Base-by-base conservation (phyloP, 2,329 filamentous ascomycete species). In the Exophiala xenobiotica region DNA sequence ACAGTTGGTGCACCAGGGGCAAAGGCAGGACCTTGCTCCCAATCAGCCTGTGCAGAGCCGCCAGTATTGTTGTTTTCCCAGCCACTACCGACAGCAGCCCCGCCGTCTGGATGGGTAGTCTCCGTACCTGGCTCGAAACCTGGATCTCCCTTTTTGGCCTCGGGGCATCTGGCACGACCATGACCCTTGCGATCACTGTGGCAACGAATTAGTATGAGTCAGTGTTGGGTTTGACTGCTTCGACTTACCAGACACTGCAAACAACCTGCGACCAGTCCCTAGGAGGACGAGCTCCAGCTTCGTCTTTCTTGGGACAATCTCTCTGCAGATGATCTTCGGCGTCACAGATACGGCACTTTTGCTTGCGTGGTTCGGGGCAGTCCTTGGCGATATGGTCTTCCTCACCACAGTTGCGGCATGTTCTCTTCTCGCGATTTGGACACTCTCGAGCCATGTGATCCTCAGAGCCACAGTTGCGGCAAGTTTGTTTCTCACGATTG, bases 321-420 rank as follows among this genome's bases (percentile, higher is more conserved):
- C 33, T 49, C 23, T 33, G 18, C 12, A 53, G 12, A 26, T 59
- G 51, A 35, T 49, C 54, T 42, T 59, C 46, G n/a, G 40, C 44
- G 42, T 47, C 71, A 59, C 74, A 76, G 59, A 76, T 75, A 20
- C 68, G 68, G 54, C 74, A 77, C 39, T 66, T 67, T 16, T 65
- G 61, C 37, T 65, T 65, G 42, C 63, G 54, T 6, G 61, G 62
- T 40, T 69, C 64, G 11, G 70, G 69, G 50, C 74, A 77, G 22
- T 77, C 73, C 51, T 74, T 70, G 59, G 74, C 76, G 53, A 77
- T 71, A 9, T 76, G 67, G 6, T 66, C 67, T 24, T 69, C 70
- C 3, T 70, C 68, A 47, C 76, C 74, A 68, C 78, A 81, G 53
- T 81, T 78, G 59, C 75, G 78, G 65, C 78, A 81, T 14, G 68